Percentiles rank a stretch among this genome's conserved stretches.
These are phyloP conservation scores for Gonapodya prolifera DNA, from an alignment of 192 early-diverging fungal genomes.

Conservation along the genomic window DNA sequence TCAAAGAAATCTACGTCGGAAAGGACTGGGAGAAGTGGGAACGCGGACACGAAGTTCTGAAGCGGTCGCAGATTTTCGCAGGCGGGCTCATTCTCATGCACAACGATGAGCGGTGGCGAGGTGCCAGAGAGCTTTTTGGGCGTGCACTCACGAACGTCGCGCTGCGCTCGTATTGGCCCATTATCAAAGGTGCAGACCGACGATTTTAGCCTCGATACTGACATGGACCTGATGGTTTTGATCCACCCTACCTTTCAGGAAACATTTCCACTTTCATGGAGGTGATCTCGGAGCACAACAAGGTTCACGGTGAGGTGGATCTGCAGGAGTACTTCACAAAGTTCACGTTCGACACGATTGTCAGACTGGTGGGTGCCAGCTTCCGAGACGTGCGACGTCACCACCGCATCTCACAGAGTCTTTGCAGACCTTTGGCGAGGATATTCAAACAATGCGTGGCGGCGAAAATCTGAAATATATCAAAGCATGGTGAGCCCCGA, in stretches of 20 bases:
- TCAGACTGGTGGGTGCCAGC: too few species aligned
- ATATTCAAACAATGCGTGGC: not conserved
- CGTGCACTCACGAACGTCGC: not conserved
- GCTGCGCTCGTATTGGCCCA: too few species aligned
- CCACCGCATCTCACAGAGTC: too few species aligned
- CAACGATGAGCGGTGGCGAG: not conserved
- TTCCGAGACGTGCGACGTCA: too few species aligned
- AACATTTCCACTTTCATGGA: too few species aligned
- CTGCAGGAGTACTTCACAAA: not conserved
- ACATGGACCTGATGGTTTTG: too few species aligned
- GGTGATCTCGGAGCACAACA: too few species aligned
- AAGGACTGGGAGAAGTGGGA: not conserved
- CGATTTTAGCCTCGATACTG: not conserved
- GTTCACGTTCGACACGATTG: not conserved
- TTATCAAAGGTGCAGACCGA: not conserved
- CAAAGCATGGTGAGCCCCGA: too few species aligned
- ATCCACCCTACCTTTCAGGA: too few species aligned
- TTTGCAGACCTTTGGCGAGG: constrained; percentile 1
- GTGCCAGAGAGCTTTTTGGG: not conserved
- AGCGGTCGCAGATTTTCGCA: not conserved
- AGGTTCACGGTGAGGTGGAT: too few species aligned
- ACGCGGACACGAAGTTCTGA: not conserved
- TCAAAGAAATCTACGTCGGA: not conserved
- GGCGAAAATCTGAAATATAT: not conserved
- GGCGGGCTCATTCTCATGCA: not conserved